These are phyloP conservation scores for Ceratobasidium sp. DNA, from an alignment of 1,284 basidiomycete genomes.

Conservation along the genomic window DNA sequence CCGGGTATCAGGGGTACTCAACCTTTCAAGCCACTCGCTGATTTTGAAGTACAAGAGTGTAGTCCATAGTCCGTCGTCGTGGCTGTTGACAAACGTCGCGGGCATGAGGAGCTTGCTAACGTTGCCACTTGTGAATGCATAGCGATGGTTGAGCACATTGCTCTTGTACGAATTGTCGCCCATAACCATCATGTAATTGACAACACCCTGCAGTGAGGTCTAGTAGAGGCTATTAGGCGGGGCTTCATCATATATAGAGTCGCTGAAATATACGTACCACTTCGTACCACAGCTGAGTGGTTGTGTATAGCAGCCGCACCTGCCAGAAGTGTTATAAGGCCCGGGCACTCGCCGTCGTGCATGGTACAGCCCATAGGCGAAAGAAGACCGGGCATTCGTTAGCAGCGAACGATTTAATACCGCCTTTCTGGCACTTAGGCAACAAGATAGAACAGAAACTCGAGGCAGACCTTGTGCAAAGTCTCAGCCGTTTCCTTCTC, in stretches of 20 bases:
- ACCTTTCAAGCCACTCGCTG: slow-evolving; percentile 16
- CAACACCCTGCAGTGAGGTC: slow-evolving; percentile 11
- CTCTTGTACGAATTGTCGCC: slow-evolving; percentile 20
- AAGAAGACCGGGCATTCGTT: neutral
- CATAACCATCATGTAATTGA: slow-evolving; percentile 28
- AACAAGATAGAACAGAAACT: neutral
- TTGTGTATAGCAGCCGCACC: slow-evolving; percentile 14
- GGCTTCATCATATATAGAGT: too few species aligned
- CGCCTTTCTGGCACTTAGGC: neutral
- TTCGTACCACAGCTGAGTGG: slow-evolving; percentile 10
- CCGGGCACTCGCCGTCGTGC: slow-evolving; percentile 1
- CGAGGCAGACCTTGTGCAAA: neutral
- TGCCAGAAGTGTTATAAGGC: slow-evolving; percentile 9
- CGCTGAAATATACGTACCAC: slow-evolving; percentile 24
- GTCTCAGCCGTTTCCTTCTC: neutral
- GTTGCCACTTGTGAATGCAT: neutral
- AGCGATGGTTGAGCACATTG: neutral
- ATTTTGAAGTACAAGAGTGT: slow-evolving; percentile 20
- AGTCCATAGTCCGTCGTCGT: slow-evolving; percentile 22
- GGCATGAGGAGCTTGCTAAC: neutral
- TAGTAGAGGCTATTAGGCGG: too few species aligned
- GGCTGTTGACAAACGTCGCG: neutral
- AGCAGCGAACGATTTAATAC: neutral
- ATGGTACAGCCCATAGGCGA: slow-evolving; percentile 8
- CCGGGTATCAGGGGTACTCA: neutral